phyloP scores from a whole-genome alignment of 352 stramenopile genomes.

The Blastocystis sp. region DNA sequence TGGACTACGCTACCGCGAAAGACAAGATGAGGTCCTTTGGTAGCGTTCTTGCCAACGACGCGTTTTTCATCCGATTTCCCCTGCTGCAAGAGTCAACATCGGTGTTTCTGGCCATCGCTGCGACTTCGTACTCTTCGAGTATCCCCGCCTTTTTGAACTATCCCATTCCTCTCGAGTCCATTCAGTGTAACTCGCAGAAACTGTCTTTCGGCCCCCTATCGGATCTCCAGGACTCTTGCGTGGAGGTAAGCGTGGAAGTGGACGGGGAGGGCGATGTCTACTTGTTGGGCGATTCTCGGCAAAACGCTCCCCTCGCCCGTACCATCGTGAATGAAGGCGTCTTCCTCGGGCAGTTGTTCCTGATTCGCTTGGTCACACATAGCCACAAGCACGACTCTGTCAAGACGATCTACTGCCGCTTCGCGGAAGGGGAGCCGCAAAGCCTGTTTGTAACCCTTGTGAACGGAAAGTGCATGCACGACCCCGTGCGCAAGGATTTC shows the following conservation, averaged over 20 bases:
- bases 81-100: neutral
- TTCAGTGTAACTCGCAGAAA: neutral
- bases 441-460: neutral
- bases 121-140: too few species aligned
- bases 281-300: neutral
- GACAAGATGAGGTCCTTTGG: neutral
- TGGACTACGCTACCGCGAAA: too few species aligned
- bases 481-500: neutral
- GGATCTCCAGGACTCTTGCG: slow-evolving; percentile 36
- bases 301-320: too few species aligned
- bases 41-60: neutral
- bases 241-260: neutral
- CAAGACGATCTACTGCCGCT: slow-evolving; percentile 5
- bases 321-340: slow-evolving; percentile 34
- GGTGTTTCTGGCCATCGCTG: too few species aligned
- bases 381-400: slow-evolving; percentile 17
- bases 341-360: slow-evolving; percentile 4
- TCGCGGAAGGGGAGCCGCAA: neutral
- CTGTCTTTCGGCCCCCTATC: neutral
- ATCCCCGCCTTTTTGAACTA: neutral
- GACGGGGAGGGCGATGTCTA: slow-evolving; percentile 26
- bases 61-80: neutral
- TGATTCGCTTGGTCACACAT: neutral
- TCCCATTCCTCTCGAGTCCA: neutral
- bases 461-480: slow-evolving; percentile 2